These are phyloP conservation scores for Penicillium maclennaniae DNA, from an alignment of 495 filamentous ascomycete genomes.

Conservation along the genomic window DNA sequence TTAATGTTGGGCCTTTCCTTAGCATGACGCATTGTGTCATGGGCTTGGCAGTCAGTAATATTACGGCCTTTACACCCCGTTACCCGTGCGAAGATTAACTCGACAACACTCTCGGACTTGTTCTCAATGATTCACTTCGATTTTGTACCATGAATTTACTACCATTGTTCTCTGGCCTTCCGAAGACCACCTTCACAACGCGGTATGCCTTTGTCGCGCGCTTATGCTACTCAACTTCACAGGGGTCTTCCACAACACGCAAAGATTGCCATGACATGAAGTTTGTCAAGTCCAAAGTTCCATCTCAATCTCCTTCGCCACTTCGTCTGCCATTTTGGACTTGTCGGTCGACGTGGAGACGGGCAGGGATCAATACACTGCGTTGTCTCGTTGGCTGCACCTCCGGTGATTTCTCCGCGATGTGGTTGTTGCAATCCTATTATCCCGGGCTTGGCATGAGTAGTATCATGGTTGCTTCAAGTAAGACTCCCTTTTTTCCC, in stretches of 20 bases:
- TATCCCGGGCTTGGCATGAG: slow-evolving; percentile 36
- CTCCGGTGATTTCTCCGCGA: slow-evolving; percentile 39
- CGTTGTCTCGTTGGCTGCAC: slow-evolving; percentile 44
- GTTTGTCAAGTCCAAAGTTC: not conserved
- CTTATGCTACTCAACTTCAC: not conserved
- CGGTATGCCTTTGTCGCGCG: not conserved
- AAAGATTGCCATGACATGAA: not conserved
- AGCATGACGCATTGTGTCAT: too few species aligned
- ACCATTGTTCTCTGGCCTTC: not conserved
- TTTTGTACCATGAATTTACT: too few species aligned
- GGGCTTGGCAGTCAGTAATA: too few species aligned
- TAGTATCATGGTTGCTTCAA: slow-evolving; percentile 38
- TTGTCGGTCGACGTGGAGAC: slow-evolving; percentile 30
- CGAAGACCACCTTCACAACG: too few species aligned
- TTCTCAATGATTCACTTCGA: too few species aligned
- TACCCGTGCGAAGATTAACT: too few species aligned
- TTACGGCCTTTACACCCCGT: too few species aligned
- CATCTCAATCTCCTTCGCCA: not conserved
- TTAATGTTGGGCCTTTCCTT: too few species aligned
- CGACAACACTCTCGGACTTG: too few species aligned
- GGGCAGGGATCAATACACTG: slow-evolving; percentile 43
- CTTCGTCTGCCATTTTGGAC: slow-evolving; percentile 27
- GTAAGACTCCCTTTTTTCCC: slow-evolving; percentile 15
- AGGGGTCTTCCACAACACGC: not conserved
- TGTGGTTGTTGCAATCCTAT: slow-evolving; percentile 37